Conservation (phyloP, 2,329 filamentous ascomycete species). For the Alternaria solani region DNA sequence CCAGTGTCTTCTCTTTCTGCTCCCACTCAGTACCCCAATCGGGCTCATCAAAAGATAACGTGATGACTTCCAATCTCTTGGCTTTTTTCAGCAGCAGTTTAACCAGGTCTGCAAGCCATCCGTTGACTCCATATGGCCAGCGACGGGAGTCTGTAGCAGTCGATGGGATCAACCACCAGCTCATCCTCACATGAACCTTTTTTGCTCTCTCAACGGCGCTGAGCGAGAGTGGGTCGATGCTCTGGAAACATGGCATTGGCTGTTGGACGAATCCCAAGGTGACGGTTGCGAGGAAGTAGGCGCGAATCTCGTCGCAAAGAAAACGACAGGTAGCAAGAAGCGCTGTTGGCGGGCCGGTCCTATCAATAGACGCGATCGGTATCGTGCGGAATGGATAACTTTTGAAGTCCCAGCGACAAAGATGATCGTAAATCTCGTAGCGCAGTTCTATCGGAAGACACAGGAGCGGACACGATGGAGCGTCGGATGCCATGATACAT, state of each 20-base stretch:
- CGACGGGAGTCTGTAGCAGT: neutral
- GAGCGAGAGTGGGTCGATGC: neutral
- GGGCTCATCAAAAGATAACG: neutral
- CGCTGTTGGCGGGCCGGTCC: conserved; percentile 13
- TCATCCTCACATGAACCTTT: conserved; percentile 13
- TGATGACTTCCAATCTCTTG: neutral
- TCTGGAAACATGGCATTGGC: neutral
- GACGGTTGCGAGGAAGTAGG: conserved; percentile 23
- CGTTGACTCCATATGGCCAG: conserved; percentile 1
- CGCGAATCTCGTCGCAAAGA: conserved; percentile 18
- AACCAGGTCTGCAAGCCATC: conserved; percentile 20
- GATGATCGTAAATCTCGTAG: conserved; percentile 25
- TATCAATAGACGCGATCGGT: conserved; percentile 24
- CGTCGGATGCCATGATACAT: neutral
- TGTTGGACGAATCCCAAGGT: conserved; percentile 24
- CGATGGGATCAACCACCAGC: neutral
- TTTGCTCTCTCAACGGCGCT: conserved; percentile 4
- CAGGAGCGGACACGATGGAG: conserved; percentile 9
- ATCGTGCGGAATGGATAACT: conserved; percentile 24
- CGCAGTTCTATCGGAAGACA: conserved; percentile 24
- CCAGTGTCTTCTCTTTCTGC: conserved; percentile 15
- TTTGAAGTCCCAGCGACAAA: conserved; percentile 10
- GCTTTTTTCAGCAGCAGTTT: conserved; percentile 19
- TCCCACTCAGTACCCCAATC: conserved; percentile 6
- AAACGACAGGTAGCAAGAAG: conserved; percentile 19